These are phyloP conservation scores for Coemansia erecta DNA, from an alignment of 192 early-diverging fungal genomes.

Conservation along the genomic window DNA sequence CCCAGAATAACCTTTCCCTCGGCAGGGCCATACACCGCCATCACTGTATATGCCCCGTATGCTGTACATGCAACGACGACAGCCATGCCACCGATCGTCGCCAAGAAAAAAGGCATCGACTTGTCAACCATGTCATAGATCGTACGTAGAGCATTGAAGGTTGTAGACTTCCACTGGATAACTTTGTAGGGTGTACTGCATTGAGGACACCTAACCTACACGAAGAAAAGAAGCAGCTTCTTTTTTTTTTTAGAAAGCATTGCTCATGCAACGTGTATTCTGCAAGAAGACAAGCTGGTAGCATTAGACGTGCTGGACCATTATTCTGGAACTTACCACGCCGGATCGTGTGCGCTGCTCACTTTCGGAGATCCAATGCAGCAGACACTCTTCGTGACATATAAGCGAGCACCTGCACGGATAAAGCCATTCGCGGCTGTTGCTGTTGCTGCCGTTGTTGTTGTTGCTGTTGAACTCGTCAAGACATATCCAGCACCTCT, in stretches of 20 bases:
- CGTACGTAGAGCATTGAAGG: conserved; percentile 53
- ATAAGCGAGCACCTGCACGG: conserved; percentile 74
- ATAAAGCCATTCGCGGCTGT: conserved; percentile 62
- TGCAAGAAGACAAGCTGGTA: background rate
- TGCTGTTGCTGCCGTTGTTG: conserved; percentile 53
- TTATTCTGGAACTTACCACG: conserved; percentile 26
- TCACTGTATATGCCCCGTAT: conserved; percentile 66
- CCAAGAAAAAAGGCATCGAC: conserved; percentile 61
- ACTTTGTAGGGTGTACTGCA: conserved; percentile 65
- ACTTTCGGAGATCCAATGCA: conserved; percentile 73
- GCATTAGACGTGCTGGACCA: no score
- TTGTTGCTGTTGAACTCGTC: conserved; percentile 62
- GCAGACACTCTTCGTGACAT: conserved; percentile 74
- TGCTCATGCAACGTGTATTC: background rate
- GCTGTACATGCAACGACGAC: conserved; percentile 64
- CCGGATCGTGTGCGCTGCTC: conserved; percentile 45
- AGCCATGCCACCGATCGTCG: conserved; percentile 60
- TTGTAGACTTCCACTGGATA: conserved; percentile 54
- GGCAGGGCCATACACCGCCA: conserved; percentile 63
- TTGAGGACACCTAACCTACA: conserved; percentile 72
- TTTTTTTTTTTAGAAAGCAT: background rate
- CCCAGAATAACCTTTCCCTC: conserved; percentile 63
- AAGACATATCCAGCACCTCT: conserved; percentile 76
- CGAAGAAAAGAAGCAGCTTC: no score
- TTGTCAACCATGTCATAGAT: conserved; percentile 58